A percentile compares a stretch with the other conserved stretches of the same genome.
phyloP scores from a whole-genome alignment of 2,329 filamentous ascomycete species.

The Stagonosporopsis cucurbitacearum region DNA sequence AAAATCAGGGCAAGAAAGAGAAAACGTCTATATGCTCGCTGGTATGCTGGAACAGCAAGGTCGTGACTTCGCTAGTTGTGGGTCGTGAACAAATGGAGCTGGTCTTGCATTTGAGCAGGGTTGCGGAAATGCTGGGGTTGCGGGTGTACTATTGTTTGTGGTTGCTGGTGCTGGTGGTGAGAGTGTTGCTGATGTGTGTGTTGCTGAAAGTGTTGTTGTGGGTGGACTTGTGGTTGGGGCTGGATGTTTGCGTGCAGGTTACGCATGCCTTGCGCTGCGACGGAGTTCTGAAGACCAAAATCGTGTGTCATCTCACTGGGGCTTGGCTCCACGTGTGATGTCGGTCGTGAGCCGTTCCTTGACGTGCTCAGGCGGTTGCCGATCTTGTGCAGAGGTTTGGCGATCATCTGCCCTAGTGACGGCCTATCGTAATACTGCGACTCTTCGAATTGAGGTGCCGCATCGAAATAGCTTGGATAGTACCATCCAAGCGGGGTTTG shows the following conservation, averaged over 20 bases:
- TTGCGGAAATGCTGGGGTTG: conserved; percentile 27
- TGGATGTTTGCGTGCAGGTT: conserved; percentile 16
- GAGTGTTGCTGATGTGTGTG: conserved; percentile 12
- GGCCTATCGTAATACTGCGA: conserved; percentile 46
- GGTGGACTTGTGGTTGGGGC: conserved; percentile 23
- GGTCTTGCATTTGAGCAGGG: conserved; percentile 32
- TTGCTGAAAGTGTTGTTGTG: conserved; percentile 24
- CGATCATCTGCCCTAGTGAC: conserved; percentile 44
- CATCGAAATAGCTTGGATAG: conserved; percentile 47
- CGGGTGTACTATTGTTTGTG: conserved; percentile 32
- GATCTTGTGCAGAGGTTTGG: conserved; percentile 44
- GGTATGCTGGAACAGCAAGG: conserved; percentile 7
- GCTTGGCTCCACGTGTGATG: conserved; percentile 32
- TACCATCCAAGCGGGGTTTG: conserved; percentile 41
- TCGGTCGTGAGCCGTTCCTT: conserved; percentile 33
- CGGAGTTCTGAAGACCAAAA: conserved; percentile 30
- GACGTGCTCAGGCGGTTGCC: conserved; percentile 36
- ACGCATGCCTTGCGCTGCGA: conserved; percentile 30
- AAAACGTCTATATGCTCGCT: conserved; percentile 28
- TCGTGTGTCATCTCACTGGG: conserved; percentile 32
- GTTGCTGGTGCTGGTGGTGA: conserved; percentile 29
- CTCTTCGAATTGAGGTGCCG: conserved; percentile 44
- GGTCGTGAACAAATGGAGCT: conserved; percentile 33
- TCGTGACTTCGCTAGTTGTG: conserved; percentile 21
- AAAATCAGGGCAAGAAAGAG: neutral